These are phyloP conservation scores for Entrophospora sp. DNA, from an alignment of 192 early-diverging fungal species.

Conservation along the genomic window DNA sequence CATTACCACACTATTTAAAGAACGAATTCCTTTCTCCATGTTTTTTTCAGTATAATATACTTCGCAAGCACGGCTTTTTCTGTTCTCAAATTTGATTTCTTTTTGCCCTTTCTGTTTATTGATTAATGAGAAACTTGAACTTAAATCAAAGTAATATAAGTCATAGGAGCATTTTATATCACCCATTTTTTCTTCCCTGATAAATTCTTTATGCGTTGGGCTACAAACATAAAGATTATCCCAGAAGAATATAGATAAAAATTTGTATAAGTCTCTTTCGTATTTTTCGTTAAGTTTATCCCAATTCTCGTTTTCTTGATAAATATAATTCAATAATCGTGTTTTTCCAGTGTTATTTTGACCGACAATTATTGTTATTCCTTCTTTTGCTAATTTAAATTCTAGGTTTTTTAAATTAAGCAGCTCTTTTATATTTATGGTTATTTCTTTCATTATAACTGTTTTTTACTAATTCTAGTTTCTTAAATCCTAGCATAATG, in stretches of 20 bases:
- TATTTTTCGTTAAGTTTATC: not conserved
- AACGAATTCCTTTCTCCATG: not conserved
- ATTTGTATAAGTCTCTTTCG: not conserved
- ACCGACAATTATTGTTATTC: not conserved
- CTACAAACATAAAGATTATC: too few species aligned
- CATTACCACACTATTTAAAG: not conserved
- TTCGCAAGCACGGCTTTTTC: not conserved
- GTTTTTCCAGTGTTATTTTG: not conserved
- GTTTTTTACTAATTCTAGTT: not conserved
- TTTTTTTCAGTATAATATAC: not conserved
- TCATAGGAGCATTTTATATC: not conserved
- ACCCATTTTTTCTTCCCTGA: not conserved
- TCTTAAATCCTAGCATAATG: constrained; percentile 3
- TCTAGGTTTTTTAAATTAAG: not conserved
- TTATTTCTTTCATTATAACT: not conserved
- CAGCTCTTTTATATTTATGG: not conserved
- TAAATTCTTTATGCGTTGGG: too few species aligned
- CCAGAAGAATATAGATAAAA: too few species aligned
- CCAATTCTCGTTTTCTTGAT: not conserved
- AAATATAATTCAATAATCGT: not conserved
- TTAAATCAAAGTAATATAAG: not conserved
- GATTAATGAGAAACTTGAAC: not conserved
- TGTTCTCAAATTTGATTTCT: not conserved
- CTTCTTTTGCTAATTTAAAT: not conserved
- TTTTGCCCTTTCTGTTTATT: not conserved